A percentile compares a stretch with the other conserved stretches of the same genome.
These are phyloP conservation scores for Typha latifolia DNA, from an alignment of 176 grass and related monocot genomes.

Conservation along the genomic window DNA sequence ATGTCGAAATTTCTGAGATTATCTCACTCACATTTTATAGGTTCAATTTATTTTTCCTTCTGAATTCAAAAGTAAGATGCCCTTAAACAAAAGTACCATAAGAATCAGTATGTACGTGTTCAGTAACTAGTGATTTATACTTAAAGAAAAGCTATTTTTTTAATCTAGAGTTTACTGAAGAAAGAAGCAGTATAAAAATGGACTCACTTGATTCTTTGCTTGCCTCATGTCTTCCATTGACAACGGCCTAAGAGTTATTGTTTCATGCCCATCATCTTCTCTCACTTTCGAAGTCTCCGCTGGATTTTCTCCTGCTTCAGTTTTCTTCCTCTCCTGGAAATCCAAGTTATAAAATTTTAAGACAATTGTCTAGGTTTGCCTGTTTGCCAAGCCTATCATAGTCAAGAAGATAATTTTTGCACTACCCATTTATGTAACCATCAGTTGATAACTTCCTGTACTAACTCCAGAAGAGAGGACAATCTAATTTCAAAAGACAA, in stretches of 20 bases:
- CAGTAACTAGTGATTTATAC: too few relatives aligned
- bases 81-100: background rate
- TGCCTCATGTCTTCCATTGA: constrained; percentile 81
- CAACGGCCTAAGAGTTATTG: constrained; percentile 49
- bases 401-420: too few relatives aligned
- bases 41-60: too few relatives aligned
- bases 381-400: too few relatives aligned
- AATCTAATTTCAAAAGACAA: too few relatives aligned
- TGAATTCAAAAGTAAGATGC: too few relatives aligned
- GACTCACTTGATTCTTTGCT: constrained; percentile 78
- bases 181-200: background rate
- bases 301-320: constrained; percentile 25
- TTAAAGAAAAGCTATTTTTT: too few relatives aligned
- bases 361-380: background rate
- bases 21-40: too few relatives aligned
- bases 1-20: too few relatives aligned
- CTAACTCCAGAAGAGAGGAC: too few relatives aligned
- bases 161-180: background rate
- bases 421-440: too few relatives aligned
- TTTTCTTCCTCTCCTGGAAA: constrained; percentile 40
- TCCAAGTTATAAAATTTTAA: background rate
- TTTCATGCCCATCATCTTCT: constrained; percentile 35
- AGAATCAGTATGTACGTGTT: background rate
- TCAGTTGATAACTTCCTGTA: too few relatives aligned
- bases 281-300: constrained; percentile 22